Percentiles rank a stretch among this genome's conserved stretches.
These are phyloP conservation scores for Trichodelitschia bisporula DNA, from an alignment of 495 filamentous ascomycete genomes.

Conservation along the genomic window DNA sequence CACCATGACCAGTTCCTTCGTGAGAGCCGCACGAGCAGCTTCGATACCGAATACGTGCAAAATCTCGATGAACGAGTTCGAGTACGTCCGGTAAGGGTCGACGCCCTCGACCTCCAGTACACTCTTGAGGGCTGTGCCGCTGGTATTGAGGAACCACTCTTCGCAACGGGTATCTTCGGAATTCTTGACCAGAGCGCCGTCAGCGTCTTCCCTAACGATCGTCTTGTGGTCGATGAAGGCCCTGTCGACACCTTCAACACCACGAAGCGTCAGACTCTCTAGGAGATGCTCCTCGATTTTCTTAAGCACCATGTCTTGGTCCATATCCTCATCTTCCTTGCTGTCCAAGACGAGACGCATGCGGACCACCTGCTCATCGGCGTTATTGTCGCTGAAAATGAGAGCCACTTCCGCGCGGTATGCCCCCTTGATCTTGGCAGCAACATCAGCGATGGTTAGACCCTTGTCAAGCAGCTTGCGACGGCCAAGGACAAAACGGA, in stretches of 20 bases:
- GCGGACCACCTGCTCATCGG: constrained; percentile 82
- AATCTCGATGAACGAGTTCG: constrained; percentile 86
- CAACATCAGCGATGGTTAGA: constrained; percentile 77
- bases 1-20: constrained; percentile 72
- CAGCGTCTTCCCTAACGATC: constrained; percentile 31
- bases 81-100: constrained; percentile 68
- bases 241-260: constrained; percentile 64
- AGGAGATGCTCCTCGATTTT: constrained; percentile 73
- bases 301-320: constrained; percentile 78
- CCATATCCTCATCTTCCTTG: constrained; percentile 49
- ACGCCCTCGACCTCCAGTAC: constrained; percentile 75
- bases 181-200: constrained; percentile 41
- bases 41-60: constrained; percentile 92
- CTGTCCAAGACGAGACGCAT: constrained; percentile 65
- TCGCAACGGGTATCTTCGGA: constrained; percentile 50
- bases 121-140: constrained; percentile 57
- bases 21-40: constrained; percentile 60
- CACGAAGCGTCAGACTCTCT: constrained; percentile 70
- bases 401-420: constrained; percentile 75
- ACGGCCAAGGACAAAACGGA: constrained; percentile 81
- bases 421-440: constrained; percentile 60
- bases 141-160: constrained; percentile 90
- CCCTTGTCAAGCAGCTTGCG: constrained; percentile 89
- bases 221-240: constrained; percentile 76
- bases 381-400: constrained; percentile 96